These are phyloP conservation scores for Pulveroboletus sp. DNA, from an alignment of 768 basidiomycete species.

Conservation along the genomic window DNA sequence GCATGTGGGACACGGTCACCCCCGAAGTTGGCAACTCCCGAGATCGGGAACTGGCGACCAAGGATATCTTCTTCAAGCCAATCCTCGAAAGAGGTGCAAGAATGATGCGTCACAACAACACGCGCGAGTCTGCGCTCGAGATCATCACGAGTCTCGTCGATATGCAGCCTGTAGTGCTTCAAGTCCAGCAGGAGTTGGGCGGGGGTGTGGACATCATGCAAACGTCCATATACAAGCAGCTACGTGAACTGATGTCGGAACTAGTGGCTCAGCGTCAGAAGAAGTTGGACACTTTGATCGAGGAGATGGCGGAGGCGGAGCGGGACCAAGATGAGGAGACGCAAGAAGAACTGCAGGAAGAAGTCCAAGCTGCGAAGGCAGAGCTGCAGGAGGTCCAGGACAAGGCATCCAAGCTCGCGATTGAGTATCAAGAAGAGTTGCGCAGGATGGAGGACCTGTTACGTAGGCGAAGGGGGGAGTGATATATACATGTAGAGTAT, in stretches of 20 bases:
- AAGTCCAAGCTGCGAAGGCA: constrained; percentile 22
- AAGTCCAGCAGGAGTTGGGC: constrained; percentile 52
- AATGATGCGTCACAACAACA: constrained; percentile 41
- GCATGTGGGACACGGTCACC: constrained; percentile 44
- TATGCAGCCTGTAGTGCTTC: constrained; percentile 37
- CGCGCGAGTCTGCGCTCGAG: constrained; percentile 38
- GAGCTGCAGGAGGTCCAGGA: constrained; percentile 21
- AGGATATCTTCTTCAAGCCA: constrained; percentile 47
- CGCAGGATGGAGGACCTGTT: constrained; percentile 21
- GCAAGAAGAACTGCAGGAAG: constrained; percentile 39
- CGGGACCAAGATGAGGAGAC: constrained; percentile 41
- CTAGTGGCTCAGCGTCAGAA: constrained; percentile 39
- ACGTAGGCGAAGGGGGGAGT: constrained; percentile 9
- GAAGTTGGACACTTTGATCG: constrained; percentile 41
- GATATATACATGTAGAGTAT: background rate
- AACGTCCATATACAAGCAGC: constrained; percentile 49
- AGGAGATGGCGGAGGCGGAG: constrained; percentile 44
- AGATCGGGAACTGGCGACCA: constrained; percentile 38
- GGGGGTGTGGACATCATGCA: constrained; percentile 42
- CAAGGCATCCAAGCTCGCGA: constrained; percentile 22
- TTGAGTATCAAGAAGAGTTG: constrained; percentile 25
- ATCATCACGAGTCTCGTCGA: constrained; percentile 40
- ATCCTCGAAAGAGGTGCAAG: constrained; percentile 43
- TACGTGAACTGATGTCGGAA: constrained; percentile 45
- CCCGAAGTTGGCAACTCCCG: constrained; percentile 32